phyloP scores from a whole-genome alignment of 1,139 yeast species.

The Martiniozyma asiatica region DNA sequence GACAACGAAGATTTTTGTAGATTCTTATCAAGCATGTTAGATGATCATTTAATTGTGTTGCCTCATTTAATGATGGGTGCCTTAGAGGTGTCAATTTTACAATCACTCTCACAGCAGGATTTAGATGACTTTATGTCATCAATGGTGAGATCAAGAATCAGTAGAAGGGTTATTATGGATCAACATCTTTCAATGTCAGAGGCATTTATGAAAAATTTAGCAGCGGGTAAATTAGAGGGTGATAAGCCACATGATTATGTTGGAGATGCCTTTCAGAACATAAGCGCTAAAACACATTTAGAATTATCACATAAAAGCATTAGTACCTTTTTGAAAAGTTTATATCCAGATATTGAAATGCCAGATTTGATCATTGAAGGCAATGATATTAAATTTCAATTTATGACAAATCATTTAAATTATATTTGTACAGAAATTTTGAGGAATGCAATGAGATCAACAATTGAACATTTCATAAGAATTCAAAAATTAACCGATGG shows the following conservation, averaged over 20 bases:
- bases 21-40: conserved; percentile 50
- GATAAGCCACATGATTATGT: conserved; percentile 55
- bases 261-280: conserved; percentile 76
- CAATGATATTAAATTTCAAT: conserved; percentile 55
- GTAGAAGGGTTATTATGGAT: conserved; percentile 81
- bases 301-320: conserved; percentile 42
- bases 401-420: conserved; percentile 75
- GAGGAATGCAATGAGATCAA: conserved; percentile 54
- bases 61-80: conserved; percentile 93
- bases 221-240: conserved; percentile 14
- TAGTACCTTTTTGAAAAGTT: conserved; percentile 29
- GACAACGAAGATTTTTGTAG: conserved; percentile 67
- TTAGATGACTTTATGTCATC: conserved; percentile 67
- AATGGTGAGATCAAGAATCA: conserved; percentile 72
- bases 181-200: conserved; percentile 75
- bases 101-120: conserved; percentile 46
- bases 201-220: conserved; percentile 30
- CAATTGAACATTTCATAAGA: conserved; percentile 8
- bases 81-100: conserved; percentile 60
- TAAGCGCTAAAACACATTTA: conserved; percentile 65
- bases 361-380: conserved; percentile 74
- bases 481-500: conserved; percentile 14
- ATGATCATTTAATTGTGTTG: conserved; percentile 66
- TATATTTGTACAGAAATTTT: conserved; percentile 78
- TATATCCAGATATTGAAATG: conserved; percentile 46